Evolutionary conservation across 495 filamentous ascomycete genomes (phyloP).

Genomic region (Lasiosphaeria hispida): DNA sequence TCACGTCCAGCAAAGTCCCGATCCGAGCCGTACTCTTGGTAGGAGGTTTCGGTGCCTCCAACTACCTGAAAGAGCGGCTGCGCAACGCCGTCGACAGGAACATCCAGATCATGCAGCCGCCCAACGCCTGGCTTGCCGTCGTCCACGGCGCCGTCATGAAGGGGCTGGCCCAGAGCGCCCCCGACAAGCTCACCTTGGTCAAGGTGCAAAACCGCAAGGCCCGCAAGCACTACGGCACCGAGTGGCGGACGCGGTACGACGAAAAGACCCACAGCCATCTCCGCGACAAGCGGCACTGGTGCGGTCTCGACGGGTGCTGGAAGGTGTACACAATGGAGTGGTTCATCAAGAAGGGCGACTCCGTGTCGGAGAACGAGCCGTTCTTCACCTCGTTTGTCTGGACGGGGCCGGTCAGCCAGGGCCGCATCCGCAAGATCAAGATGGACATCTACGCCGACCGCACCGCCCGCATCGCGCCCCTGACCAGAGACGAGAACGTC

Average conservation of each 20-base stretch:
- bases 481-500: conserved; percentile 28
- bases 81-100: conserved; percentile 31
- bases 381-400: conserved; percentile 23
- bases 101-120: conserved; percentile 58
- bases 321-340: conserved; percentile 32
- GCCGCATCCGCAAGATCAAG: conserved; percentile 23
- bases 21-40: conserved; percentile 63
- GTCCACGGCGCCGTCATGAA: conserved; percentile 45
- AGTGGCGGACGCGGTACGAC: conserved; percentile 31
- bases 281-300: conserved; percentile 26
- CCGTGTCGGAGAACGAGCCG: conserved; percentile 32
- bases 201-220: conserved; percentile 44
- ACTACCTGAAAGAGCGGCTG: conserved; percentile 61
- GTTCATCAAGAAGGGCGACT: conserved; percentile 32
- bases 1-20: conserved; percentile 40
- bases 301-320: conserved; percentile 23
- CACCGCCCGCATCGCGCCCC: conserved; percentile 19
- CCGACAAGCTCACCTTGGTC: conserved; percentile 40
- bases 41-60: conserved; percentile 67
- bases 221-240: conserved; percentile 51
- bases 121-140: conserved; percentile 56
- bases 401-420: conserved; percentile 23
- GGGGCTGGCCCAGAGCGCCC: conserved; percentile 37
- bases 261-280: conserved; percentile 26
- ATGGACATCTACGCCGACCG: conserved; percentile 30